A percentile compares a stretch with the other conserved stretches of the same genome.
Conservation (phyloP, 2,329 filamentous ascomycete species). For the Lasiodiplodia sp. region DNA sequence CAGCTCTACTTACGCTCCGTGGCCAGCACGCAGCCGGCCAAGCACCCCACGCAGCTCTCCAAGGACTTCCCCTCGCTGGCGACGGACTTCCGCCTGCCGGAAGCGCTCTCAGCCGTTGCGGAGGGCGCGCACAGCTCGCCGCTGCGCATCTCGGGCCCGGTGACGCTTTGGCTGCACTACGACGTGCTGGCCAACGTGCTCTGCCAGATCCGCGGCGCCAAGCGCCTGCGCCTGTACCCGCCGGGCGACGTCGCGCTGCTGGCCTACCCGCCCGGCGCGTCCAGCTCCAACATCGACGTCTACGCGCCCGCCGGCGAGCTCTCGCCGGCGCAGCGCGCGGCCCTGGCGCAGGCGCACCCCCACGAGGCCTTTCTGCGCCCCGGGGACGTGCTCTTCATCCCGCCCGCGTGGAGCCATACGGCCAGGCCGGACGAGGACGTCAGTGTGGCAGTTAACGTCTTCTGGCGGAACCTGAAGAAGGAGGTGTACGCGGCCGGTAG, state of each 20-base stretch:
- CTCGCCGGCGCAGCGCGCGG: constrained; percentile 19
- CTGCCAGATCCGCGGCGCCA: constrained; percentile 77
- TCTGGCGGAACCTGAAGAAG: constrained; percentile 75
- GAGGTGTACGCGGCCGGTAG: constrained; percentile 73
- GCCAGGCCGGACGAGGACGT: constrained; percentile 60
- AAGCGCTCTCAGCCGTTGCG: constrained; percentile 63
- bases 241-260: constrained; percentile 76
- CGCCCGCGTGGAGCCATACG: constrained; percentile 84
- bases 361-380: constrained; percentile 70
- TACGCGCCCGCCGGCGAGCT: constrained; percentile 55
- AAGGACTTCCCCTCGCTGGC: constrained; percentile 76
- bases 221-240: constrained; percentile 78
- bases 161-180: constrained; percentile 91
- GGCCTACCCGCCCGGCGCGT: constrained; percentile 76
- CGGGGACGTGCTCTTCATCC: constrained; percentile 82
- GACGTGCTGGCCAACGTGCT: constrained; percentile 91
- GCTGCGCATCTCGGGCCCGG: constrained; percentile 77
- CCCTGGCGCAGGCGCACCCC: constrained; percentile 58
- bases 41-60: constrained; percentile 72
- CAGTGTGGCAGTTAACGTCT: constrained; percentile 87
- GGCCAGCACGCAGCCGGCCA: constrained; percentile 72
- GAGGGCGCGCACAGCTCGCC: constrained; percentile 76
- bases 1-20: constrained; percentile 81
- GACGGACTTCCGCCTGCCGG: constrained; percentile 73
- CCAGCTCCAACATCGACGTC: constrained; percentile 79